Conservation (phyloP, 169 alveolate species). For the Eimeria brunetti region DNA sequence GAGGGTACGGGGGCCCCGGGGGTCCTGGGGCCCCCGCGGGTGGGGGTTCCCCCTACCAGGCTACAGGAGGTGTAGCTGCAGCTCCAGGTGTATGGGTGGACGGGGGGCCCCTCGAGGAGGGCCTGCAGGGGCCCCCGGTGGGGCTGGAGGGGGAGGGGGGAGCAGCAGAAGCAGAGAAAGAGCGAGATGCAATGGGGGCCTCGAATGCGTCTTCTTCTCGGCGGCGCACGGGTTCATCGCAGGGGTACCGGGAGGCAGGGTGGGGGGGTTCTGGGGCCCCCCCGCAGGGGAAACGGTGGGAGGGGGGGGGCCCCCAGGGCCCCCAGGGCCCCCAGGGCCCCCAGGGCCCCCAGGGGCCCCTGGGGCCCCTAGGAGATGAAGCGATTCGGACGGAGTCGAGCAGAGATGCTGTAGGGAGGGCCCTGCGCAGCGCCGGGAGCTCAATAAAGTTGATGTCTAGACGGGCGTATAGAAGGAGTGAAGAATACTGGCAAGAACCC, state of each 20-base stretch:
- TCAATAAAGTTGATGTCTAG: background rate
- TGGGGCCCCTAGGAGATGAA: background rate
- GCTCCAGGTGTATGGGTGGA: background rate
- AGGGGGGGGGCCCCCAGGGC: background rate
- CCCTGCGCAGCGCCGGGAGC: background rate
- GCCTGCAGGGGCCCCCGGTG: background rate
- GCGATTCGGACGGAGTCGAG: background rate
- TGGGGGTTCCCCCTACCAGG: no score
- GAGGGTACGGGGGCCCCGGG: background rate
- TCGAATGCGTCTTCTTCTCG: background rate
- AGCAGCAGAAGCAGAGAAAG: background rate
- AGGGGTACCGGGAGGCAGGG: no score
- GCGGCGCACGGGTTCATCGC: background rate
- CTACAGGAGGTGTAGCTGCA: no score
- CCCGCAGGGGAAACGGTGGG: background rate
- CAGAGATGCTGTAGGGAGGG: background rate
- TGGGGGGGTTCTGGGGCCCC: no score
- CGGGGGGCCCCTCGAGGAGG: background rate
- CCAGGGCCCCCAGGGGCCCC: background rate
- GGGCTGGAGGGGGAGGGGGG: background rate
- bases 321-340: background rate
- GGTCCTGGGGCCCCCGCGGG: background rate
- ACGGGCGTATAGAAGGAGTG: background rate
- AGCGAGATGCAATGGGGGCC: background rate
- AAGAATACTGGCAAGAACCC: conserved; percentile 15